Percentiles rank a stretch among this genome's conserved stretches.
These are phyloP conservation scores for Coemansia sp. DNA, from an alignment of 192 early-diverging fungal genomes.

Conservation along the genomic window DNA sequence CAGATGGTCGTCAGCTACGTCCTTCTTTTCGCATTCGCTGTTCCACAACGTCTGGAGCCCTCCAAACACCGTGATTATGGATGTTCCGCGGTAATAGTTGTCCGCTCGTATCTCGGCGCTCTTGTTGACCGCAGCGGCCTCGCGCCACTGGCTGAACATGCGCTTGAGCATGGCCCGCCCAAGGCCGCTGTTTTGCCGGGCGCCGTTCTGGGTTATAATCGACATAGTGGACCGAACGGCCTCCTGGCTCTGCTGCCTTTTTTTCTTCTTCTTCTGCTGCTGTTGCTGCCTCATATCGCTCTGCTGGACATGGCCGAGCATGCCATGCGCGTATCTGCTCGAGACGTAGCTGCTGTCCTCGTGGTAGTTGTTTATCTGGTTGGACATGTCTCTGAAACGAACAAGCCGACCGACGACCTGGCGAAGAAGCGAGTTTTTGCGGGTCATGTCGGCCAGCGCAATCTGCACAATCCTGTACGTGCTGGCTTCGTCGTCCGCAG, in stretches of 20 bases:
- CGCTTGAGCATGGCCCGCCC: background rate
- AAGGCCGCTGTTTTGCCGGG: background rate
- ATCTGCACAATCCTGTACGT: constrained; percentile 10
- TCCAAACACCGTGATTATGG: background rate
- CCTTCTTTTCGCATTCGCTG: background rate
- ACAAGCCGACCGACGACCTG: background rate
- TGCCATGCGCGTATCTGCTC: background rate
- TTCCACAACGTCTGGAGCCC: background rate
- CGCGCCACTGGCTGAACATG: background rate
- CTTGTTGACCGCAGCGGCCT: background rate
- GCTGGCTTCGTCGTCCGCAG: background rate
- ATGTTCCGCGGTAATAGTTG: background rate
- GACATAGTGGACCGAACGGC: background rate
- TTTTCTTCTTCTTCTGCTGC: too few species aligned
- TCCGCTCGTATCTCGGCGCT: background rate
- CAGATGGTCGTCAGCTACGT: constrained; percentile 17
- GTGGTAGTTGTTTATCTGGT: background rate
- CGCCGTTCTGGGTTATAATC: background rate
- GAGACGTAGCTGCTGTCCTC: background rate
- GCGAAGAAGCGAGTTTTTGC: constrained; percentile 1
- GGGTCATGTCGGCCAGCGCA: background rate
- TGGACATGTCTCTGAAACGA: background rate
- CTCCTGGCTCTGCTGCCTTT: background rate
- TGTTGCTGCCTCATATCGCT: background rate
- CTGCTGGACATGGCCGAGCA: background rate